Conservation (phyloP, 345 rosid genomes). For the Reutealis trisperma region DNA sequence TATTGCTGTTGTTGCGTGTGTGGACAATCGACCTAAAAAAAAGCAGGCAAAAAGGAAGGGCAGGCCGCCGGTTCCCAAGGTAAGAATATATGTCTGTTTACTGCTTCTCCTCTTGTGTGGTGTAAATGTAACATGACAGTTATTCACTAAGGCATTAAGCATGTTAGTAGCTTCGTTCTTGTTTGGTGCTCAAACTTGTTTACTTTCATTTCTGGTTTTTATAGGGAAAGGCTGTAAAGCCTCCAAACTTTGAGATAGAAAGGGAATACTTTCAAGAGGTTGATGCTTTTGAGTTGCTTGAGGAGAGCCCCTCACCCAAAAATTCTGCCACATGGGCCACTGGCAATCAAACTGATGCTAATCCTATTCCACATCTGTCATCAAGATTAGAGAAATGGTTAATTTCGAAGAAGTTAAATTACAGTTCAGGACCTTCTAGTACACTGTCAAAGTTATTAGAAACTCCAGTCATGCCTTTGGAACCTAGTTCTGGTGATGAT, state of each 20-base stretch:
- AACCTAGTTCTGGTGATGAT: slow-evolving; percentile 31
- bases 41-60: slow-evolving; percentile 59
- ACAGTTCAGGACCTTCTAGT: slow-evolving; percentile 59
- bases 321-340: slow-evolving; percentile 60
- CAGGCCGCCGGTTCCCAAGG: slow-evolving; percentile 73
- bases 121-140: not conserved
- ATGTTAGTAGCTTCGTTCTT: not conserved
- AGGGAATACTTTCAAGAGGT: slow-evolving; percentile 74
- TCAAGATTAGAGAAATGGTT: slow-evolving; percentile 81
- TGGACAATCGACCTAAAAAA: slow-evolving; percentile 45
- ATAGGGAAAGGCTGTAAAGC: slow-evolving; percentile 57
- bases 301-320: slow-evolving; percentile 99
- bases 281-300: slow-evolving; percentile 88
- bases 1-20: slow-evolving; percentile 65
- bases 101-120: not conserved
- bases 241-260: slow-evolving; percentile 67
- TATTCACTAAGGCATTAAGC: not conserved
- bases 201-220: slow-evolving; percentile 12
- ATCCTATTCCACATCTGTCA: slow-evolving; percentile 51
- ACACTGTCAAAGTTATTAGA: slow-evolving; percentile 80
- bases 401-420: slow-evolving; percentile 56
- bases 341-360: slow-evolving; percentile 44
- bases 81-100: slow-evolving; percentile 17
- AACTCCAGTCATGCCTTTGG: slow-evolving; percentile 42
- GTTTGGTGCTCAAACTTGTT: not conserved